phyloP scores from a whole-genome alignment of 805 yeast species.

The Kodamaea fukazawae region DNA sequence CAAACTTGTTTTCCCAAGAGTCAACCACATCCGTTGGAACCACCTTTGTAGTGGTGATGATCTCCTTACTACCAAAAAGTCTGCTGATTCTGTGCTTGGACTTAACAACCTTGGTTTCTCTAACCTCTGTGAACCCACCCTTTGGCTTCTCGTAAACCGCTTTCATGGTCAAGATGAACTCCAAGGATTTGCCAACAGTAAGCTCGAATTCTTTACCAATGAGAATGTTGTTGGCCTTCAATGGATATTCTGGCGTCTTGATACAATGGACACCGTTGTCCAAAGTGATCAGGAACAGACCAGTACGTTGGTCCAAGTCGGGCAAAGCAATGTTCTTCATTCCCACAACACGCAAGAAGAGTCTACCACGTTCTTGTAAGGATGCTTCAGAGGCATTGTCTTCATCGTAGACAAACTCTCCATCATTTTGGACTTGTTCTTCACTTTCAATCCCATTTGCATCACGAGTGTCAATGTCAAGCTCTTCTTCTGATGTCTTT shows the following conservation, averaged over 20 bases:
- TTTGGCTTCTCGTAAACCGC: slow-evolving; percentile 52
- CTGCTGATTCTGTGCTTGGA: slow-evolving; percentile 46
- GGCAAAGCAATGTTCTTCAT: slow-evolving; percentile 48
- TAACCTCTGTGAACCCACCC: slow-evolving; percentile 56
- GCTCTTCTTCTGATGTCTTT: neutral
- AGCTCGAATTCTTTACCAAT: slow-evolving; percentile 79
- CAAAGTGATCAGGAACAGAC: slow-evolving; percentile 50
- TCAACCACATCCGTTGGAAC: slow-evolving; percentile 54
- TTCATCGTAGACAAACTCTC: slow-evolving; percentile 3
- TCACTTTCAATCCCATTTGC: neutral
- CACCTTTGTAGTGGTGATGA: slow-evolving; percentile 48
- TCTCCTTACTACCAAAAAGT: slow-evolving; percentile 47
- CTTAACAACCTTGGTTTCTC: slow-evolving; percentile 51
- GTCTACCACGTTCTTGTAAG: slow-evolving; percentile 46
- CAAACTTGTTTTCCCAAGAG: slow-evolving; percentile 61
- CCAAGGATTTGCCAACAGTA: slow-evolving; percentile 57
- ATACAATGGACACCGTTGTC: slow-evolving; percentile 85
- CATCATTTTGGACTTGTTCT: neutral
- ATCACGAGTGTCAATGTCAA: neutral
- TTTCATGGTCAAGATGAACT: slow-evolving; percentile 71
- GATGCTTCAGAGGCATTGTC: slow-evolving; percentile 7
- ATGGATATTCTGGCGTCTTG: slow-evolving; percentile 54
- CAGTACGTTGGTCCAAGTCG: slow-evolving; percentile 43
- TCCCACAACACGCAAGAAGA: slow-evolving; percentile 51
- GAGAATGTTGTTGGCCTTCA: slow-evolving; percentile 29